These are phyloP conservation scores for Neonothopanus nambi DNA, from an alignment of 1,284 basidiomycete species.

Conservation along the genomic window DNA sequence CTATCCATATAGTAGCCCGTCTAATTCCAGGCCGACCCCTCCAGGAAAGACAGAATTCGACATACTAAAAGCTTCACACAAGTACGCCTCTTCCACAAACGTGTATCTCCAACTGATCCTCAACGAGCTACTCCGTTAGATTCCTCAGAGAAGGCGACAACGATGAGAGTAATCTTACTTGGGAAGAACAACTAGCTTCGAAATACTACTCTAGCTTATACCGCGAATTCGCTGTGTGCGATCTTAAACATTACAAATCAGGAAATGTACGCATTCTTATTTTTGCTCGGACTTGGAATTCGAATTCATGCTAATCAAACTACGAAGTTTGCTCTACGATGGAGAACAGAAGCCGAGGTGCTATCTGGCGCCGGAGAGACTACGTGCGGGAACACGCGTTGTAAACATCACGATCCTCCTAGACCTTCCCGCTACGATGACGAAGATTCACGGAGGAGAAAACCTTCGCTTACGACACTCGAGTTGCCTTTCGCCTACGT, in stretches of 20 bases:
- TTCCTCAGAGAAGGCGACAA: conserved; percentile 74
- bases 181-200: conserved; percentile 81
- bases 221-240: conserved; percentile 89
- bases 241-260: conserved; percentile 92
- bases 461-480: conserved; percentile 58
- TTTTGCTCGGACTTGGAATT: background rate
- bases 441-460: conserved; percentile 19
- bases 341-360: conserved; percentile 90
- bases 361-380: conserved; percentile 80
- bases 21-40: conserved; percentile 10
- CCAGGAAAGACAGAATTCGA: conserved; percentile 19
- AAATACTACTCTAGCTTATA: conserved; percentile 89
- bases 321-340: conserved; percentile 79
- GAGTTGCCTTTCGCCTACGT: conserved; percentile 88
- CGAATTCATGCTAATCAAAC: background rate
- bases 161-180: conserved; percentile 45
- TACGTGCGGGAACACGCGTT: conserved; percentile 87
- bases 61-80: conserved; percentile 17
- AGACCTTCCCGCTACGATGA: conserved; percentile 16
- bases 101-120: conserved; percentile 11
- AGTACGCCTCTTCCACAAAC: background rate
- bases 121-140: conserved; percentile 42
- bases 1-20: conserved; percentile 2
- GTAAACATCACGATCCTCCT: conserved; percentile 56
- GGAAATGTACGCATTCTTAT: conserved; percentile 60